Percentiles rank a stretch among this genome's conserved stretches.
Evolutionary conservation across 441 rosid species (phyloP).

Genomic region (Adansonia madagascariensis): DNA sequence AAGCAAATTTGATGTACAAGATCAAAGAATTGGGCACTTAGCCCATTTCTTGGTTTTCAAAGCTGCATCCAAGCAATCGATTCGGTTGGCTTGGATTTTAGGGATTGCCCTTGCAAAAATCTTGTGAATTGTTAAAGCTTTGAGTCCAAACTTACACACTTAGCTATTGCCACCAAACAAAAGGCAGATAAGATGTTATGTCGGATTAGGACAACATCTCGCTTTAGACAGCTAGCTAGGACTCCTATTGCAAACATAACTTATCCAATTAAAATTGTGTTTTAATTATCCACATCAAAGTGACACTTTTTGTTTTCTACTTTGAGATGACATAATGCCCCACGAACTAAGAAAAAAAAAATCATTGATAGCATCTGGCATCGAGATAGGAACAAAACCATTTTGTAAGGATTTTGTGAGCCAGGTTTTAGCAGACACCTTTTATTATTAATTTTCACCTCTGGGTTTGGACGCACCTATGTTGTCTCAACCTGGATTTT

Average conservation of each 20-base stretch:
- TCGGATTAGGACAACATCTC: neutral
- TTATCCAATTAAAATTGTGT: neutral
- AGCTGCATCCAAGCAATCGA: neutral
- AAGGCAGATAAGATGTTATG: neutral
- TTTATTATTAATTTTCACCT: neutral
- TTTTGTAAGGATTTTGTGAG: slow-evolving; percentile 8
- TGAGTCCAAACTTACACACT: neutral
- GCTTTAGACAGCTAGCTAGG: neutral
- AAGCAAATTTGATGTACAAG: neutral
- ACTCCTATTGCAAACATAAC: neutral
- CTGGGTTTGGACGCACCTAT: neutral
- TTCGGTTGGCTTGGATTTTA: neutral
- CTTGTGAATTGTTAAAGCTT: neutral
- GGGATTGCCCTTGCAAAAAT: neutral
- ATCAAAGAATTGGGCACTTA: neutral
- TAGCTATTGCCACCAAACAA: slow-evolving; percentile 6
- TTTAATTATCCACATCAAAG: neutral
- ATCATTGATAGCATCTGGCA: slow-evolving; percentile 22
- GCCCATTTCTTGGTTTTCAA: neutral
- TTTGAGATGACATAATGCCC: slow-evolving; percentile 8
- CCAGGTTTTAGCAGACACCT: neutral
- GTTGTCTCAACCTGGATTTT: slow-evolving; percentile 13
- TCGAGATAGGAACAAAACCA: neutral
- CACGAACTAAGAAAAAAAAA: slow-evolving; percentile 1
- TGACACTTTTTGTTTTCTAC: slow-evolving; percentile 6